Conservation (phyloP, 345 rosid species). For the Cardiospermum halicacabum region DNA sequence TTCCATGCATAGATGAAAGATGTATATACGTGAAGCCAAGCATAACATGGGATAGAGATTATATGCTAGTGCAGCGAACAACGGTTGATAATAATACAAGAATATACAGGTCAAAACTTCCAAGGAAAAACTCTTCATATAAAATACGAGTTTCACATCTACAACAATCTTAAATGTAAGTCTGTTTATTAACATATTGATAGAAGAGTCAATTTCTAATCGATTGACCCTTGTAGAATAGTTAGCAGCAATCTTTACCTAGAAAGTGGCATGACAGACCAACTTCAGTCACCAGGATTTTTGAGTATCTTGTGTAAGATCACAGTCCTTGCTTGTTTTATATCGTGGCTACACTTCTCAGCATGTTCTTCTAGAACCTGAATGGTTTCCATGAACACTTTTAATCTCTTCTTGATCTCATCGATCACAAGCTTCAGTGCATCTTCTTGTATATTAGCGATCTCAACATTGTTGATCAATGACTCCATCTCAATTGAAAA, state of each 20-base stretch:
- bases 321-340: constrained; percentile 67
- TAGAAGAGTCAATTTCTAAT: neutral
- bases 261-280: neutral
- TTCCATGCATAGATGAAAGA: neutral
- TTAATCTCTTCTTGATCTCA: constrained; percentile 76
- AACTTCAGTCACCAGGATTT: constrained; percentile 32
- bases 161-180: neutral
- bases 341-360: constrained; percentile 57
- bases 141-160: neutral
- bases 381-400: constrained; percentile 44
- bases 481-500: constrained; percentile 57
- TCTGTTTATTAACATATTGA: neutral
- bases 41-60: neutral
- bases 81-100: neutral
- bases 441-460: constrained; percentile 51
- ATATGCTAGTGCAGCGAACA: neutral
- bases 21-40: neutral
- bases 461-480: constrained; percentile 41
- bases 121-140: neutral
- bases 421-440: constrained; percentile 58
- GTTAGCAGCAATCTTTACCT: neutral
- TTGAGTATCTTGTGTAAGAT: constrained; percentile 58
- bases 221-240: neutral
- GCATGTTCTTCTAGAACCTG: constrained; percentile 62
- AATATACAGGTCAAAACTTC: neutral